Evolutionary conservation across 2,329 filamentous ascomycete species (phyloP).

Genomic region (Alternaria consortialis): DNA sequence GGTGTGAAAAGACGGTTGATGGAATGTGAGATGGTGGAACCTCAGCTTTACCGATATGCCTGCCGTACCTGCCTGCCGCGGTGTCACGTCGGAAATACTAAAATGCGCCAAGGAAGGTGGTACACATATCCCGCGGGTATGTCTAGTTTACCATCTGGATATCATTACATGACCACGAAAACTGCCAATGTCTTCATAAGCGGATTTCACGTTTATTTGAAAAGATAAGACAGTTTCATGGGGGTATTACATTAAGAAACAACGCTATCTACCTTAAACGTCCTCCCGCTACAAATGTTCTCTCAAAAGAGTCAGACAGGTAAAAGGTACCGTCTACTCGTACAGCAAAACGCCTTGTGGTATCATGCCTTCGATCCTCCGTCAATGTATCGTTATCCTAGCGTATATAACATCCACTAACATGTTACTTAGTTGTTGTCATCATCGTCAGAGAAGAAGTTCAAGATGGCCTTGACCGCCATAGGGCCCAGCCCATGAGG

Average conservation of each 20-base stretch:
- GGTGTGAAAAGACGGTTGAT: not conserved
- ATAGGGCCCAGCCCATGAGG: conserved; percentile 82
- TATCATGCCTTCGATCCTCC: conserved; percentile 28
- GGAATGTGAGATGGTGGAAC: not conserved
- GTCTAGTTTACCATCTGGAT: not conserved
- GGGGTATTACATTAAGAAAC: conserved; percentile 24
- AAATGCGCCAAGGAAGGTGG: not conserved
- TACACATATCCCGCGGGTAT: not conserved
- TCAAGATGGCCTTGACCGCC: conserved; percentile 84
- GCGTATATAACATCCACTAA: conserved; percentile 10
- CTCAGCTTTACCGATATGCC: not conserved
- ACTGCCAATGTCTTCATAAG: not conserved
- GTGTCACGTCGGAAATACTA: conserved; percentile 3
- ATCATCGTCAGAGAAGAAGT: conserved; percentile 81
- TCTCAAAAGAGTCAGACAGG: conserved; percentile 8
- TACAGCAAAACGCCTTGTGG: conserved; percentile 28
- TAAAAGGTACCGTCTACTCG: conserved; percentile 6
- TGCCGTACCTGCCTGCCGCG: conserved; percentile 3
- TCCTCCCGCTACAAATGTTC: conserved; percentile 10
- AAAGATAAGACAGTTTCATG: not conserved
- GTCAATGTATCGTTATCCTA: conserved; percentile 17
- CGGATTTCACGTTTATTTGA: not conserved
- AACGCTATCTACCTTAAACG: conserved; percentile 17
- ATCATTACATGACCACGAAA: not conserved
- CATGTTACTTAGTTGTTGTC: conserved; percentile 37